Evolutionary conservation across 495 filamentous ascomycete genomes (phyloP).

Genomic region (Penicillium paxilli): DNA sequence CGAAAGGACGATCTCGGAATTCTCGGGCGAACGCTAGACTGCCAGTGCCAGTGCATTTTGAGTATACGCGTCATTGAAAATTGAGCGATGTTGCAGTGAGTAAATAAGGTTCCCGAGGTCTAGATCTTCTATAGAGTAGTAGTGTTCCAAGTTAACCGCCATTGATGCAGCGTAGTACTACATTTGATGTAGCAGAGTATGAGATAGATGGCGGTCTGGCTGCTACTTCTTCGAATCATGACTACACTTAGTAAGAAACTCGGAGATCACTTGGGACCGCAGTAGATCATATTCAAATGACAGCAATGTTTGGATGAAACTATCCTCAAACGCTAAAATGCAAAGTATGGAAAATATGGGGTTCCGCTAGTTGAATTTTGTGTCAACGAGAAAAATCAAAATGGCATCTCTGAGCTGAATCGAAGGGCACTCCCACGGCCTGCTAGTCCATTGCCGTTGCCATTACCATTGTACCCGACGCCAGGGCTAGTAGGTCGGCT

Average conservation of each 20-base stretch:
- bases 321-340: neutral
- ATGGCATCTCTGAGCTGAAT: slow-evolving; percentile 43
- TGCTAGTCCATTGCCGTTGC: slow-evolving; percentile 30
- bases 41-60: neutral
- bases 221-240: too few relatives aligned
- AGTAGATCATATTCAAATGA: neutral
- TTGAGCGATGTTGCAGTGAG: neutral
- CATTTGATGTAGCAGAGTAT: too few relatives aligned
- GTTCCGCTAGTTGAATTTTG: neutral
- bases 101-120: neutral
- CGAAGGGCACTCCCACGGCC: slow-evolving; percentile 40
- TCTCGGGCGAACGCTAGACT: too few relatives aligned
- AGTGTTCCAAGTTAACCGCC: too few relatives aligned
- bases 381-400: slow-evolving; percentile 10
- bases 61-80: slow-evolving; percentile 20
- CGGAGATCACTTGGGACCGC: neutral
- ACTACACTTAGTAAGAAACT: too few relatives aligned
- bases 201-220: too few relatives aligned
- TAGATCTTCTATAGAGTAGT: too few relatives aligned
- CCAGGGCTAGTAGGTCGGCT: slow-evolving; percentile 50
- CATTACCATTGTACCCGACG: slow-evolving; percentile 22
- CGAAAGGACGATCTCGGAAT: too few relatives aligned
- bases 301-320: neutral
- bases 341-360: neutral
- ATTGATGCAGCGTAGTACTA: too few relatives aligned